phyloP scores from a whole-genome alignment of 805 yeast genomes.

The Starmerella stigmatis region DNA sequence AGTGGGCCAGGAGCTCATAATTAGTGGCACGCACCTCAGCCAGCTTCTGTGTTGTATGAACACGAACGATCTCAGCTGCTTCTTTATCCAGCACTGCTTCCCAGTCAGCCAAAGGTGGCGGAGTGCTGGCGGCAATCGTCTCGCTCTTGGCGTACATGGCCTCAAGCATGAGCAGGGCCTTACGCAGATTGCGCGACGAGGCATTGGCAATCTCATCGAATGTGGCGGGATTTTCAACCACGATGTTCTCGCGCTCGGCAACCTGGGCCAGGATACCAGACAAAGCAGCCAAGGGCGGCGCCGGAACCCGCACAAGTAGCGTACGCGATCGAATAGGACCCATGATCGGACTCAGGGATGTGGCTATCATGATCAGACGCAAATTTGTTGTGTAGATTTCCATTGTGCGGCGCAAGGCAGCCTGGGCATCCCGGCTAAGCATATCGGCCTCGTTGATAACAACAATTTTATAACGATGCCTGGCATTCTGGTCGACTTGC shows the following conservation, averaged over 20 bases:
- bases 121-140: slow-evolving; percentile 32
- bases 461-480: slow-evolving; percentile 57
- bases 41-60: slow-evolving; percentile 45
- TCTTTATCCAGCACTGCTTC: slow-evolving; percentile 61
- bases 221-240: slow-evolving; percentile 34
- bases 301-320: slow-evolving; percentile 71
- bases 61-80: slow-evolving; percentile 48
- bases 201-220: slow-evolving; percentile 44
- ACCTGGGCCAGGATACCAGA: slow-evolving; percentile 44
- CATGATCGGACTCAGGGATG: slow-evolving; percentile 82
- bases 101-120: slow-evolving; percentile 77
- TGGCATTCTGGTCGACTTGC: slow-evolving; percentile 67
- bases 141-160: slow-evolving; percentile 43
- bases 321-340: slow-evolving; percentile 93
- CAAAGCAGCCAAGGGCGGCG: slow-evolving; percentile 61
- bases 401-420: slow-evolving; percentile 86
- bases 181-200: slow-evolving; percentile 63
- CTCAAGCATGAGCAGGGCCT: slow-evolving; percentile 68
- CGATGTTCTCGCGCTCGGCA: slow-evolving; percentile 43
- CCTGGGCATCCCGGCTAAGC: slow-evolving; percentile 89
- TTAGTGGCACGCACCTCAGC: slow-evolving; percentile 49
- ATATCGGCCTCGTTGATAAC: slow-evolving; percentile 92
- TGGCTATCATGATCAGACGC: slow-evolving; percentile 73
- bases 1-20: slow-evolving; percentile 83
- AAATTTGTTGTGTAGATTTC: slow-evolving; percentile 54